These are phyloP conservation scores for Acacia melanoxylon DNA, from an alignment of 306 rosid species.

Conservation along the genomic window DNA sequence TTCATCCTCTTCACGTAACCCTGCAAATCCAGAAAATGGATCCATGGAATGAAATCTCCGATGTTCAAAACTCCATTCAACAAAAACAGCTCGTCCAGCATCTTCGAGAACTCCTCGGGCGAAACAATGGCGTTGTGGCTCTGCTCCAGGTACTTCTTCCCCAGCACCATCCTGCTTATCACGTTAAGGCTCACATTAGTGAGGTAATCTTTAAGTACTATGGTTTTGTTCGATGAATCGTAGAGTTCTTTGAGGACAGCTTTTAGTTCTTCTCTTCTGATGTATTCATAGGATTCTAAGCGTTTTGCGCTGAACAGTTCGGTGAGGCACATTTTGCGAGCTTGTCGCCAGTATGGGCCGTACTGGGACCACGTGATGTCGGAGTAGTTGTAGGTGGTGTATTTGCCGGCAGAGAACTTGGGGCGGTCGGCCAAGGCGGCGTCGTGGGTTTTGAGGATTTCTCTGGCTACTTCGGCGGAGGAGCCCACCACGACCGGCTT, in stretches of 20 bases:
- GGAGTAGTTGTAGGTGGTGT: slow-evolving; percentile 76
- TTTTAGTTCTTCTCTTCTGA: slow-evolving; percentile 56
- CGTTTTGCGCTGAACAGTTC: slow-evolving; percentile 71
- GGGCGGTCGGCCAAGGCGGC: slow-evolving; percentile 54
- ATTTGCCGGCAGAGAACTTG: slow-evolving; percentile 65
- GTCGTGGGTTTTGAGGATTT: slow-evolving; percentile 75
- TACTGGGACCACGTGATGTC: slow-evolving; percentile 82
- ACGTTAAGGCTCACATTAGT: slow-evolving; percentile 61
- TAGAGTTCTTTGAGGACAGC: slow-evolving; percentile 32
- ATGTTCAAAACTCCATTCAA: slow-evolving; percentile 22
- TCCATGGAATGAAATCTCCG: slow-evolving; percentile 61
- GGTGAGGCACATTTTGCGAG: slow-evolving; percentile 66
- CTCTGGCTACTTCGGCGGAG: slow-evolving; percentile 53
- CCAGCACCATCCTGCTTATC: slow-evolving; percentile 83
- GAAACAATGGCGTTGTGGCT: slow-evolving; percentile 39
- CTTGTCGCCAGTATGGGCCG: slow-evolving; percentile 84
- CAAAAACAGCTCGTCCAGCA: slow-evolving; percentile 80
- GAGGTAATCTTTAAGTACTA: slow-evolving; percentile 50
- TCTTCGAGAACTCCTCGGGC: slow-evolving; percentile 68
- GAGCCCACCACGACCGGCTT: slow-evolving; percentile 66
- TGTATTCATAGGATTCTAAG: slow-evolving; percentile 64
- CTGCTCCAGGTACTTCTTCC: slow-evolving; percentile 62
- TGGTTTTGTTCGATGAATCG: slow-evolving; percentile 9
- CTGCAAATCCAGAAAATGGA: slow-evolving; percentile 73
- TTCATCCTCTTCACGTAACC: slow-evolving; percentile 87